Conservation (phyloP, 2,329 filamentous ascomycete genomes). For the Pestalotiopsis sp. region DNA sequence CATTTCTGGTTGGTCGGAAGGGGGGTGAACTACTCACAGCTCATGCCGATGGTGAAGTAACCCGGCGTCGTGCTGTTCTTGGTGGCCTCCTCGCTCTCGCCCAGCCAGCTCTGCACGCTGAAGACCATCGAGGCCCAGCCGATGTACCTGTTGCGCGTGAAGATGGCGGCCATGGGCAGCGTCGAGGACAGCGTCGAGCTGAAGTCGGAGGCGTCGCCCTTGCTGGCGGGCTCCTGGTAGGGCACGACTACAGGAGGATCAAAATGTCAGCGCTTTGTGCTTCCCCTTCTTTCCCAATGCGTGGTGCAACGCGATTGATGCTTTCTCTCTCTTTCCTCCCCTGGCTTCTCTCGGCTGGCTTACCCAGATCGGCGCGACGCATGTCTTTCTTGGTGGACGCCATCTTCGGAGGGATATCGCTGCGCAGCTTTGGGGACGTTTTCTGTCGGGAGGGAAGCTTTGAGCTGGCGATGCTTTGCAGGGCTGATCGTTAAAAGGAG, state of each 20-base stretch:
- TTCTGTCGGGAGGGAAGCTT: too few relatives aligned
- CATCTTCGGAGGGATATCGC: slow-evolving; percentile 44
- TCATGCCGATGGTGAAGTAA: slow-evolving; percentile 76
- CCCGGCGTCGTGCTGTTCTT: slow-evolving; percentile 69
- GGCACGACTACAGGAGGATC: slow-evolving; percentile 69
- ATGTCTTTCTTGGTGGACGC: slow-evolving; percentile 74
- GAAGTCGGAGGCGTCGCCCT: slow-evolving; percentile 67
- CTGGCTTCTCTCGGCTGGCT: slow-evolving; percentile 24
- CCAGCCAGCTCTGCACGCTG: slow-evolving; percentile 75
- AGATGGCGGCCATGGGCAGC: slow-evolving; percentile 94
- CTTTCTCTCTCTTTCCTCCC: not conserved
- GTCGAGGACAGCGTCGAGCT: slow-evolving; percentile 73
- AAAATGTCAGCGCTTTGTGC: slow-evolving; percentile 7
- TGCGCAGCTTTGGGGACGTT: not conserved
- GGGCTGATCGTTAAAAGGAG: not conserved
- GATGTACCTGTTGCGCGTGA: slow-evolving; percentile 83
- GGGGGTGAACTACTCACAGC: slow-evolving; percentile 53
- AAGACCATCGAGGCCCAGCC: slow-evolving; percentile 75
- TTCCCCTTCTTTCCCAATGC: not conserved
- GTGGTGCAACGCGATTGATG: not conserved
- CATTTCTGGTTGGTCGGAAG: not conserved
- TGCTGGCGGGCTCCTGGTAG: slow-evolving; percentile 76
- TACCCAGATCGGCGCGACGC: slow-evolving; percentile 74
- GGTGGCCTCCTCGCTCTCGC: slow-evolving; percentile 69
- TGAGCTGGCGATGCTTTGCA: not conserved